Percentiles rank a stretch among this genome's conserved stretches.
phyloP scores from a whole-genome alignment of 2,329 filamentous ascomycete species.

The Fusarium subtropicale region DNA sequence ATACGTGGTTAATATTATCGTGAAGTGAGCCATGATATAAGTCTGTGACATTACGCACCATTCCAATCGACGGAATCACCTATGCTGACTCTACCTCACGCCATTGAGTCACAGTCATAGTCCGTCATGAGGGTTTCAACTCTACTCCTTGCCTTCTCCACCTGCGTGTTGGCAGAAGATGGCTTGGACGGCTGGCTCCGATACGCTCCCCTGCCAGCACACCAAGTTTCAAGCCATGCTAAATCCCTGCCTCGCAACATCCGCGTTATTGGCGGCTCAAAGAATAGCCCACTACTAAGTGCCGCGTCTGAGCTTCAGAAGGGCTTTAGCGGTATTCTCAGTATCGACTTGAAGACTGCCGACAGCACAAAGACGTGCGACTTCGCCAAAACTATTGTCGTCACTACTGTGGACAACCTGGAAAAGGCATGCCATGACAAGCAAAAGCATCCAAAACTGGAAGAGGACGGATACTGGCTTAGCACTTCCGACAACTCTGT shows the following conservation, averaged over 20 bases:
- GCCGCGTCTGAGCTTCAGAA: constrained; percentile 69
- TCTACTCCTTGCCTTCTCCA: constrained; percentile 43
- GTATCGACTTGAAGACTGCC: constrained; percentile 56
- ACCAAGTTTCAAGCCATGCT: constrained; percentile 48
- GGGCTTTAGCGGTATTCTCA: constrained; percentile 68
- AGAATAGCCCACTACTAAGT: constrained; percentile 66
- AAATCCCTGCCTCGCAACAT: constrained; percentile 61
- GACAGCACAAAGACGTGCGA: constrained; percentile 20
- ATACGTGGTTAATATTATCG: not conserved
- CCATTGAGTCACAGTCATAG: not conserved
- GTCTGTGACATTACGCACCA: not conserved
- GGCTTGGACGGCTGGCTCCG: constrained; percentile 73
- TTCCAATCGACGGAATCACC: not conserved
- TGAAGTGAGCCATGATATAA: constrained; percentile 16
- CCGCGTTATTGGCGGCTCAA: constrained; percentile 64
- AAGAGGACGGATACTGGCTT: constrained; percentile 72
- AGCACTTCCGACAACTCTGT: constrained; percentile 59
- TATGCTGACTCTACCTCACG: not conserved
- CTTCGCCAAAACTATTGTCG: constrained; percentile 20
- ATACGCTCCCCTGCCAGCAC: constrained; percentile 65
- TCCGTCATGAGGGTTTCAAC: constrained; percentile 23
- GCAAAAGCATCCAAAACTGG: constrained; percentile 50
- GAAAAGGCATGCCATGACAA: constrained; percentile 19
- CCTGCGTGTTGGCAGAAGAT: constrained; percentile 65
- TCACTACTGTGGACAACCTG: constrained; percentile 22